phyloP scores from a whole-genome alignment of 805 yeast species.

The Lipomyces starkeyi region DNA sequence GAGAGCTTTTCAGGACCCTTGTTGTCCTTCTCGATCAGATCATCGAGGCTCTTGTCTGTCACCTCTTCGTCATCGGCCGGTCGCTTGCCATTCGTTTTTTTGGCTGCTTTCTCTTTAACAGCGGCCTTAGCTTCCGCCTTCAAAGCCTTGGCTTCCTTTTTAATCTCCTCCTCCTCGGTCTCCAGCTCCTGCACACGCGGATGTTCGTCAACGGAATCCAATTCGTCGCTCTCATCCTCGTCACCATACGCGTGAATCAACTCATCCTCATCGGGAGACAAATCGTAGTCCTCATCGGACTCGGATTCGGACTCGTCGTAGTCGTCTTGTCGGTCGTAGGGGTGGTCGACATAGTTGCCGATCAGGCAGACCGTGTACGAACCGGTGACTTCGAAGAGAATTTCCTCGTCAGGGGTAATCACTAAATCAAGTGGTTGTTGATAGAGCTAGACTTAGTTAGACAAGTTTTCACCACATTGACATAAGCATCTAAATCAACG shows the following conservation, averaged over 20 bases:
- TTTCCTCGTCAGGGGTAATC: conserved; percentile 91
- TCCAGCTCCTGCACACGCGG: conserved; percentile 49
- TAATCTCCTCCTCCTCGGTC: conserved; percentile 45
- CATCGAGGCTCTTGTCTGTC: conserved; percentile 28
- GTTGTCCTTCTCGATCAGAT: conserved; percentile 34
- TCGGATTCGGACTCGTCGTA: conserved; percentile 43
- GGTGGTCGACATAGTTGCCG: conserved; percentile 97
- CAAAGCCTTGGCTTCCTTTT: conserved; percentile 47
- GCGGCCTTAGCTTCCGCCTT: conserved; percentile 40
- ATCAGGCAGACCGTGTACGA: conserved; percentile 89
- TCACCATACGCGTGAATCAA: conserved; percentile 40
- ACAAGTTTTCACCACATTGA: background rate
- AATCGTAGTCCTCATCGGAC: conserved; percentile 43
- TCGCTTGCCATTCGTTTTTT: conserved; percentile 36
- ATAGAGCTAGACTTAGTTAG: conserved; percentile 37
- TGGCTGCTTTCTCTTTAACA: conserved; percentile 17
- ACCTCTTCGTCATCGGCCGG: conserved; percentile 38
- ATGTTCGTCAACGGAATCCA: conserved; percentile 50
- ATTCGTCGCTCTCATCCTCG: conserved; percentile 48
- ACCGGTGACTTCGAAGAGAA: conserved; percentile 93
- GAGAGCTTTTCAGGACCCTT: conserved; percentile 23
- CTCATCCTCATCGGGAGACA: conserved; percentile 43
- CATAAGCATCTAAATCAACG: background rate
- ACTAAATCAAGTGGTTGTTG: conserved; percentile 93
- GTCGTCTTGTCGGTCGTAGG: conserved; percentile 67